Base-by-base conservation (phyloP, 1,139 yeast genomes). In the Candida mesenterica region DNA sequence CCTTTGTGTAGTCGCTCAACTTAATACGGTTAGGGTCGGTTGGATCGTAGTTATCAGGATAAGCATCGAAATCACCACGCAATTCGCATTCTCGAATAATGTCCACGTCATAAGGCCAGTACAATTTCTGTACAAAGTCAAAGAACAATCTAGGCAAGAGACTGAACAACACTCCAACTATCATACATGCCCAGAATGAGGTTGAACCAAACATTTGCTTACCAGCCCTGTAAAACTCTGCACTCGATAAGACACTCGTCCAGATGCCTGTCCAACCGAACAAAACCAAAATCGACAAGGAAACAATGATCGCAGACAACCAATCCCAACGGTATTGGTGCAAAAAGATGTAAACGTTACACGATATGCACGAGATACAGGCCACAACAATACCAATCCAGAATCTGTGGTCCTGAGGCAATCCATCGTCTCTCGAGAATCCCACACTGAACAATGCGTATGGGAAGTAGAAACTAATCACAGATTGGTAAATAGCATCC, bases 241-340 rank as follows among this genome's bases (percentile, higher is more conserved):
- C 75, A 37, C 92, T 72, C 34, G 65, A 62, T 10, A 68, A 45
- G 8, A 59, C 48, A 14, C 83, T 65, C 1, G 96, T 78, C 90
- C 96, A 92, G 33, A 90, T 69, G 33, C 96, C 96, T 1, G 96
- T 81, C 97, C 97, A 90, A 39, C 78, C 80, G 58, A 79, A 85
- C 32, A 88, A 69, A 32, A 89, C 53, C 40, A 89, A 52, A 38
- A 79, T 74, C 5, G 96, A 85, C 29, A 90, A 53, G 7, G 65
- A 63, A 39, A 79, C 76, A 51, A 87, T 72, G 36, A 85, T 54
- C 14, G 72, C 49, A 4, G 90, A 78, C 37, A 88, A 65, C 95
- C 95, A 88, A 62, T 92, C 98, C 98, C 98, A 92, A 54, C 95
- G 75, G 55, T 79, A 79, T 61, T 88, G 95, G 56, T 89, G 95